Base-by-base conservation (phyloP, 2,329 filamentous ascomycete genomes). In the Xylariales sp. region DNA sequence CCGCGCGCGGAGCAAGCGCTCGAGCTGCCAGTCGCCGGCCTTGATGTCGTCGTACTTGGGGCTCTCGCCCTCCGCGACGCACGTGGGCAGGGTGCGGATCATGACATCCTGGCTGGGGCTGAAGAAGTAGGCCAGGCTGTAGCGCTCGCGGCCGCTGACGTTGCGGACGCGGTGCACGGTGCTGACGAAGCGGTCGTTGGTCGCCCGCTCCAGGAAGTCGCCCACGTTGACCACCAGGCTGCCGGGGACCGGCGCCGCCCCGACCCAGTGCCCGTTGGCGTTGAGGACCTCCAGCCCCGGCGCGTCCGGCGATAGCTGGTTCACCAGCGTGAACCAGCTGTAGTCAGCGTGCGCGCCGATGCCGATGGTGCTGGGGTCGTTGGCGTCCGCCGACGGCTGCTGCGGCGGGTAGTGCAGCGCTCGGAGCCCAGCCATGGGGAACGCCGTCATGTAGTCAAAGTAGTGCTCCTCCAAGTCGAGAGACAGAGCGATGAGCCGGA, bases 111-210 rank as follows among this genome's bases (percentile, higher is more conserved):
- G 56, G 4, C 65, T 66, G 1, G 66, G 67, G 50, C 69, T 65
- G 43, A 69, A 69, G 51, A 71, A 70, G 48, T 69, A 70, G 2
- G 66, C 66, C 19, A 70, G 62, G 33, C 63, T 67, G 38, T 65
- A 65, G 14, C 63, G 50, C 2, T 59, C 60, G 29, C 50, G 44
- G 6, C 53, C 52, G 15, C 47, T 43, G 25, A 29, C 32, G 12
- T 53, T 56, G 20, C 62, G 54, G 3, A 71, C 66, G 3, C 66
- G 59, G 51, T 70, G 67, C 53, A 61, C 61, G 2, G 67, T 70
- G 10, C 65, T 66, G 8, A 66, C 59, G 47, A 68, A 69, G 27
- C 54, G 44, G 6, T 61, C 61, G n/a, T 63, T 62, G 13, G 60
- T 66, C 5, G 63, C 58, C 27, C 52, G 50, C 5, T 59, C 61